These are phyloP conservation scores for Protomyces inouyei DNA, from an alignment of 1,139 yeast species.

Conservation along the genomic window DNA sequence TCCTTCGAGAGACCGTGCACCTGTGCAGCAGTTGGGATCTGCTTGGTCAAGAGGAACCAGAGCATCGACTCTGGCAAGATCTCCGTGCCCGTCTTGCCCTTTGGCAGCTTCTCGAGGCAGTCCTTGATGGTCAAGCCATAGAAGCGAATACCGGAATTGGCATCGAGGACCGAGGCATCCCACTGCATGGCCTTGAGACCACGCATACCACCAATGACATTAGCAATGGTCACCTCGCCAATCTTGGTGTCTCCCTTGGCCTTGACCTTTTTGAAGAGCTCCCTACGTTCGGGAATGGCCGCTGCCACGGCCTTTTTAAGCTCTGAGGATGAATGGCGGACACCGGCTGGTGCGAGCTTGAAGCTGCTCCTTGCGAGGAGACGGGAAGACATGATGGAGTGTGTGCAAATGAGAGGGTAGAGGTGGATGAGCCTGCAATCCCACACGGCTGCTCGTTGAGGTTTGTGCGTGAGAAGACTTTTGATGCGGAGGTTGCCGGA, in stretches of 20 bases:
- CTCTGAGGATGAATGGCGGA: conserved; percentile 30
- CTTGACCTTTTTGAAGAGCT: conserved; percentile 43
- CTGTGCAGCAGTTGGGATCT: conserved; percentile 72
- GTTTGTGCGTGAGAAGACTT: too few relatives aligned
- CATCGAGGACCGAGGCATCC: conserved; percentile 54
- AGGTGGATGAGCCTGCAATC: background rate
- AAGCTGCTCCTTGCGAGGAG: background rate
- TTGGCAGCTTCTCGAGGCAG: conserved; percentile 48
- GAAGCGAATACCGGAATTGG: conserved; percentile 52
- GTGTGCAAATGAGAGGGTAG: background rate
- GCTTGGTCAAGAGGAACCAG: conserved; percentile 67
- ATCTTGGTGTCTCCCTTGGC: conserved; percentile 36
- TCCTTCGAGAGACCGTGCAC: conserved; percentile 71
- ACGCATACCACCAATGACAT: conserved; percentile 54
- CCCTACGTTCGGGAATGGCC: conserved; percentile 45
- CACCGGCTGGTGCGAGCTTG: background rate
- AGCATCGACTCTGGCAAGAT: conserved; percentile 78
- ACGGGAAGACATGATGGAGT: background rate
- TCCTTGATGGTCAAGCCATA: conserved; percentile 53
- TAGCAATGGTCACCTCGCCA: conserved; percentile 43
- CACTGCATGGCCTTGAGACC: conserved; percentile 50
- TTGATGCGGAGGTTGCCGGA: too few relatives aligned
- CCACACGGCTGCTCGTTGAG: too few relatives aligned
- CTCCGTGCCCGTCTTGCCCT: conserved; percentile 39
- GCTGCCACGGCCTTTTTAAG: conserved; percentile 42